Base-by-base conservation (phyloP, 2,329 filamentous ascomycete genomes). In the Davidsoniella neocaledoniae region DNA sequence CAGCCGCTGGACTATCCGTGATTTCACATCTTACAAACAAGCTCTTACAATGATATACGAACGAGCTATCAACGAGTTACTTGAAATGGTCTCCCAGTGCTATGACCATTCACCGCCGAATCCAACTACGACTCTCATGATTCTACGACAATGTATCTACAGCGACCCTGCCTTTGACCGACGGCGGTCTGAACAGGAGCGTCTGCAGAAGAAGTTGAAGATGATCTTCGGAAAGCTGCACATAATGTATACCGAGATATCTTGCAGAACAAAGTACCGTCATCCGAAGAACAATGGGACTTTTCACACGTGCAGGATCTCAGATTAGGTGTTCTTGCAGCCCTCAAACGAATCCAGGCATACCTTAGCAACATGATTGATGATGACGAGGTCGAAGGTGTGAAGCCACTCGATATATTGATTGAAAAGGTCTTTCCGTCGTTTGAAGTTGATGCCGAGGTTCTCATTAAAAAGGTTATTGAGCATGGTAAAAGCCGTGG, bases 251-350 rank as follows among this genome's bases (percentile, higher is more conserved):
- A 98, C 61, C 76, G 82, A 50, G 76, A 75, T 25, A 79, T 88
- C 55, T 75, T 96, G 45, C 77, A 88, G 52, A 78, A 81, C 54
- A 76, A 88, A 58, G 80, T 98, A 1, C 87, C 88, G 1, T 74
- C 83, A 33, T 76, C 81, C 50, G 81, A 86, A 57, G 79, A 87
- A 55, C 74, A 85, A 46, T 95, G 91, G 88, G 79, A 95, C 57
- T 90, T 94, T 61, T 83, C 76, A 55, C 86, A 96, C 63, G 82
- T 96, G 51, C 86, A 95, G 53, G 78, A 88, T 59, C 75, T 98
- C 21, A 87, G 88, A 14, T 86, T 91, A 61, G 78, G 79, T 0
- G 86, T 96, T 4, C 81, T 86, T 45, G 87, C 85, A 56, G 71
- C 95, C 29, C 86, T 83, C 55, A 81, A 94, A 58, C 85, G 82